Conservation (phyloP, 148 eudicot species). For the Fallopia convolvulus region DNA sequence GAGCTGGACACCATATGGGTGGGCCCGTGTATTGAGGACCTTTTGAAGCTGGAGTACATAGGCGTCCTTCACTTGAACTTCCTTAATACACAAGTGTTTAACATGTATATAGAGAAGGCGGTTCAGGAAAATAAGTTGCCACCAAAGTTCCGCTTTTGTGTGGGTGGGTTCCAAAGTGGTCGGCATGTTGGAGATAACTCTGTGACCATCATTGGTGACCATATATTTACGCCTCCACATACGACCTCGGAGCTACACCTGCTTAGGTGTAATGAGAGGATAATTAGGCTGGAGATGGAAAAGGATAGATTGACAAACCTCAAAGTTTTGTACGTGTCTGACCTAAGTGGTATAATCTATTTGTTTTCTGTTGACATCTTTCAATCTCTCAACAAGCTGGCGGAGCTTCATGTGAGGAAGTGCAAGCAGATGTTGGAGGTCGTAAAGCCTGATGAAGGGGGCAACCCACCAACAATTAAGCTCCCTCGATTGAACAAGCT, state of each 20-base stretch:
- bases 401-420: slow-evolving; percentile 18
- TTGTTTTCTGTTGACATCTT: slow-evolving; percentile 23
- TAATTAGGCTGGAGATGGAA: not conserved
- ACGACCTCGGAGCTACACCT: not conserved
- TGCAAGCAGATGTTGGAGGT: slow-evolving; percentile 19
- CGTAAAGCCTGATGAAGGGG: slow-evolving; percentile 24
- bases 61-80: slow-evolving; percentile 21
- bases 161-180: slow-evolving; percentile 21
- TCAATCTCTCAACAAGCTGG: slow-evolving; percentile 14
- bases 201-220: not conserved
- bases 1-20: slow-evolving; percentile 13
- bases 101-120: slow-evolving; percentile 3
- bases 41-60: slow-evolving; percentile 12
- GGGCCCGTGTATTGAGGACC: slow-evolving; percentile 31
- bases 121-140: not conserved
- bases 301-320: not conserved
- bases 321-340: not conserved
- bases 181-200: slow-evolving; percentile 5
- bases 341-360: slow-evolving; percentile 13
- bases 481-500: slow-evolving; percentile 14
- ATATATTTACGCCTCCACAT: not conserved
- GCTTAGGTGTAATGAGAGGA: not conserved
- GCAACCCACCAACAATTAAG: slow-evolving; percentile 17
- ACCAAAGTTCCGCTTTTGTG: slow-evolving; percentile 20
- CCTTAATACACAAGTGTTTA: slow-evolving; percentile 19